phyloP scores from a whole-genome alignment of 805 yeast genomes.

The Grigorovia jiainica region DNA sequence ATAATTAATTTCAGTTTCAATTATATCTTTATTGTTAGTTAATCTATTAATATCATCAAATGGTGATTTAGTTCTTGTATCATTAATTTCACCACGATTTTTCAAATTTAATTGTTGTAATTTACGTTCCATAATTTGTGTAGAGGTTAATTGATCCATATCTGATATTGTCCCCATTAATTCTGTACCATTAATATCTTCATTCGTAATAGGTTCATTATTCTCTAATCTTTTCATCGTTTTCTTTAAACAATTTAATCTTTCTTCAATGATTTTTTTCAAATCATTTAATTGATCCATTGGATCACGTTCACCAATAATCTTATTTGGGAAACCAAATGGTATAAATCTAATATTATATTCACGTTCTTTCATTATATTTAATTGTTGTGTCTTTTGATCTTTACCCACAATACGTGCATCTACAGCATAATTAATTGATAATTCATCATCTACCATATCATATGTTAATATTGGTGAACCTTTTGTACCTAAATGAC shows the following conservation, averaged over 20 bases:
- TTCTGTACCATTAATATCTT: conserved; percentile 21
- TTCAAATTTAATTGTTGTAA: conserved; percentile 19
- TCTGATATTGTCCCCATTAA: conserved; percentile 21
- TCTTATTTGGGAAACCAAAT: conserved; percentile 14
- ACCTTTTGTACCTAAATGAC: conserved; percentile 40
- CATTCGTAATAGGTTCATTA: conserved; percentile 8
- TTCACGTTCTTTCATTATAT: conserved; percentile 15
- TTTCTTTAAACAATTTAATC: conserved; percentile 8
- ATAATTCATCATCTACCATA: conserved; percentile 26
- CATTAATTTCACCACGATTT: conserved; percentile 2
- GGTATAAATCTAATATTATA: conserved; percentile 24
- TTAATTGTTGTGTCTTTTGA: conserved; percentile 13
- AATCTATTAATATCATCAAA: conserved; percentile 3
- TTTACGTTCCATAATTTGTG: conserved; percentile 19
- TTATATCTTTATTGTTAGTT: conserved; percentile 2
- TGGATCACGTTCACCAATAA: conserved; percentile 8
- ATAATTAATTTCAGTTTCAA: conserved; percentile 14
- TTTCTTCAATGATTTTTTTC: conserved; percentile 7
- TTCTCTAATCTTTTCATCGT: conserved; percentile 10
- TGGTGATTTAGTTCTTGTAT: neutral
- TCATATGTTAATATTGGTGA: conserved; percentile 46
- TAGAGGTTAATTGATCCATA: conserved; percentile 13
- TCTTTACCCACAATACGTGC: conserved; percentile 45
- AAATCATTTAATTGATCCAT: conserved; percentile 8
- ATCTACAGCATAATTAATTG: conserved; percentile 43